Percentiles rank a stretch among this genome's conserved stretches.
phyloP scores from a whole-genome alignment of 768 basidiomycete genomes.

The Mycena amicta region DNA sequence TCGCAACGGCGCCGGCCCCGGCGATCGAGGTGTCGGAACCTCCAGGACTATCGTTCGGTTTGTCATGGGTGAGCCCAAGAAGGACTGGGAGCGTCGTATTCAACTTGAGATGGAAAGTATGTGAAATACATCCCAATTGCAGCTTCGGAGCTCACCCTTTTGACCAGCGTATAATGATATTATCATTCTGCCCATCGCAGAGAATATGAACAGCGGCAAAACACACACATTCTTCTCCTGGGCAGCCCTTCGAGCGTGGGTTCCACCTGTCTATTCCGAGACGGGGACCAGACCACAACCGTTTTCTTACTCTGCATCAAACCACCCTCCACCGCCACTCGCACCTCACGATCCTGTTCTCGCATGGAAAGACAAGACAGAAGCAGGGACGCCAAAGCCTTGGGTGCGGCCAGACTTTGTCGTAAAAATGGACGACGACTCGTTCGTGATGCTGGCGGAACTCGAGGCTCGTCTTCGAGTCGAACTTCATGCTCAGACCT shows the following conservation, averaged over 20 bases:
- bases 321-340: constrained; percentile 56
- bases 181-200: constrained; percentile 76
- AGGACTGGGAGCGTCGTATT: constrained; percentile 77
- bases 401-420: constrained; percentile 93
- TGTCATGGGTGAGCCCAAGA: constrained; percentile 81
- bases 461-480: constrained; percentile 87
- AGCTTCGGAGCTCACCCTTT: constrained; percentile 1
- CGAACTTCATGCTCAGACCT: constrained; percentile 55
- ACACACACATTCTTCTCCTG: constrained; percentile 90
- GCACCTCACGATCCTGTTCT: constrained; percentile 71
- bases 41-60: constrained; percentile 88
- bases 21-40: constrained; percentile 73
- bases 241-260: constrained; percentile 90
- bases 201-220: constrained; percentile 98
- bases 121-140: constrained; percentile 32
- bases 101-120: constrained; percentile 89
- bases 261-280: constrained; percentile 72
- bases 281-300: constrained; percentile 45
- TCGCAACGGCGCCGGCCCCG: constrained; percentile 68
- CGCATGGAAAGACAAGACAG: constrained; percentile 53
- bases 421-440: constrained; percentile 93
- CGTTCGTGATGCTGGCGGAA: constrained; percentile 93
- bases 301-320: constrained; percentile 70
- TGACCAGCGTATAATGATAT: constrained; percentile 80
- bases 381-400: constrained; percentile 42